Evolutionary conservation across 2,329 filamentous ascomycete species (phyloP).

Genomic region (Claviceps capensis): DNA sequence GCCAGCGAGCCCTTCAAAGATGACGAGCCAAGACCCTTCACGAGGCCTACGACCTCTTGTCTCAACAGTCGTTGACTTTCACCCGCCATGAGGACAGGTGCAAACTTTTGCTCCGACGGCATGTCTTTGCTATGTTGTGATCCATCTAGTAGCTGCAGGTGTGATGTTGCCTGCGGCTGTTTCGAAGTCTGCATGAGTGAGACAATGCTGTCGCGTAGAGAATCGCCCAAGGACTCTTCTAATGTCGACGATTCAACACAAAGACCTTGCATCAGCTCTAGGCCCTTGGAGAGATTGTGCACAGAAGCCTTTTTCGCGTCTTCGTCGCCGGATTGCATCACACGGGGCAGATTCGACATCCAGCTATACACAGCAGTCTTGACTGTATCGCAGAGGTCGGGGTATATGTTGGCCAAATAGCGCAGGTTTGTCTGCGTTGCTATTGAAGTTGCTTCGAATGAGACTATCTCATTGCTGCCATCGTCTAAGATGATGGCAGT

Average conservation of each 20-base stretch:
- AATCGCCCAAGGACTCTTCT: constrained; percentile 50
- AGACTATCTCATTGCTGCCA: constrained; percentile 22
- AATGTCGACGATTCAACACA: constrained; percentile 52
- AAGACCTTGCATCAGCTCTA: constrained; percentile 49
- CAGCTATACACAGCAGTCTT: constrained; percentile 66
- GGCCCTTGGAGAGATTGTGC: constrained; percentile 61
- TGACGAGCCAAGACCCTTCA: constrained; percentile 40
- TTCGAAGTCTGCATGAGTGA: constrained; percentile 16
- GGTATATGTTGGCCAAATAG: constrained; percentile 49
- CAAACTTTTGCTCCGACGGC: constrained; percentile 28
- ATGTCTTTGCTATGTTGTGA: constrained; percentile 7
- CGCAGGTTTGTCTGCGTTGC: constrained; percentile 37
- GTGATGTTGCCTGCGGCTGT: constrained; percentile 9
- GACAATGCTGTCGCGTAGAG: constrained; percentile 63
- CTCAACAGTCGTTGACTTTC: constrained; percentile 54
- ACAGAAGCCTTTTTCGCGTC: constrained; percentile 59
- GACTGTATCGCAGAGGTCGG: constrained; percentile 47
- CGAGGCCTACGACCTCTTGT: constrained; percentile 42
- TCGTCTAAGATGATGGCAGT: constrained; percentile 59
- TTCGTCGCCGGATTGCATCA: constrained; percentile 78
- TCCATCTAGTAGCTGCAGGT: constrained; percentile 17
- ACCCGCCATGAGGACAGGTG: constrained; percentile 46
- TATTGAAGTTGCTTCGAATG: constrained; percentile 13
- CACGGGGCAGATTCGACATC: constrained; percentile 64
- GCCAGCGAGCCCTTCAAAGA: constrained; percentile 48